A percentile compares a stretch with the other conserved stretches of the same genome.
Conservation (phyloP, 805 yeast genomes). For the Jamesozyma rosinii region DNA sequence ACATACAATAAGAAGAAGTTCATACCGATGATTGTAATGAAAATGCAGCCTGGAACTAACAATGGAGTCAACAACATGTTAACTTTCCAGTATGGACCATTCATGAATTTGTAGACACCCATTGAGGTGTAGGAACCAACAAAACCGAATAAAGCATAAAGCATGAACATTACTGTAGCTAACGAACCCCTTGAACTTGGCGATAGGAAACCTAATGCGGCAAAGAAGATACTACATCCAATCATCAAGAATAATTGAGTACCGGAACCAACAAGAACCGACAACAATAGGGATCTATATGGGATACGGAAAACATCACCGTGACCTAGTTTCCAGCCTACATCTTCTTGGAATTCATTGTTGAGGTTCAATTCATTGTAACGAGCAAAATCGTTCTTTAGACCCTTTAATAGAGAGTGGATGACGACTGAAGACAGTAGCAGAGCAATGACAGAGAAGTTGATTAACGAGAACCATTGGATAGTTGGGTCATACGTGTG, state of each 20-base stretch:
- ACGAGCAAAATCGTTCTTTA: slow-evolving; percentile 74
- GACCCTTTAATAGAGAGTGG: slow-evolving; percentile 67
- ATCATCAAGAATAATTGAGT: slow-evolving; percentile 73
- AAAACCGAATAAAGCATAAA: slow-evolving; percentile 72
- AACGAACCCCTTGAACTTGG: slow-evolving; percentile 93
- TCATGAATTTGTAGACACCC: slow-evolving; percentile 74
- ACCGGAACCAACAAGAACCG: slow-evolving; percentile 84
- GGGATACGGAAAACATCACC: slow-evolving; percentile 94
- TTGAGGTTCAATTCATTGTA: slow-evolving; percentile 85
- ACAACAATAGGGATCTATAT: slow-evolving; percentile 52
- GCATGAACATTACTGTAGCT: slow-evolving; percentile 77
- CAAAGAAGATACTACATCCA: slow-evolving; percentile 63
- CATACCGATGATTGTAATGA: slow-evolving; percentile 53
- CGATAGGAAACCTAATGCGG: slow-evolving; percentile 79
- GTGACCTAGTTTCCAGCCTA: slow-evolving; percentile 94
- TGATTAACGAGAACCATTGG: slow-evolving; percentile 90
- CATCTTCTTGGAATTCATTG: slow-evolving; percentile 80
- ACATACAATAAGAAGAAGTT: slow-evolving; percentile 75
- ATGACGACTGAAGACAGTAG: slow-evolving; percentile 69
- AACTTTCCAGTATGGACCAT: slow-evolving; percentile 84
- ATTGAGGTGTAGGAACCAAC: slow-evolving; percentile 86
- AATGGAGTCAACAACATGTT: slow-evolving; percentile 77
- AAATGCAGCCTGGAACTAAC: slow-evolving; percentile 73
- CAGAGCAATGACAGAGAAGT: slow-evolving; percentile 73
- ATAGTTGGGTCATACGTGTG: slow-evolving; percentile 86